phyloP scores from a whole-genome alignment of 2,329 filamentous ascomycete species.

The Teratosphaeria viscida region DNA sequence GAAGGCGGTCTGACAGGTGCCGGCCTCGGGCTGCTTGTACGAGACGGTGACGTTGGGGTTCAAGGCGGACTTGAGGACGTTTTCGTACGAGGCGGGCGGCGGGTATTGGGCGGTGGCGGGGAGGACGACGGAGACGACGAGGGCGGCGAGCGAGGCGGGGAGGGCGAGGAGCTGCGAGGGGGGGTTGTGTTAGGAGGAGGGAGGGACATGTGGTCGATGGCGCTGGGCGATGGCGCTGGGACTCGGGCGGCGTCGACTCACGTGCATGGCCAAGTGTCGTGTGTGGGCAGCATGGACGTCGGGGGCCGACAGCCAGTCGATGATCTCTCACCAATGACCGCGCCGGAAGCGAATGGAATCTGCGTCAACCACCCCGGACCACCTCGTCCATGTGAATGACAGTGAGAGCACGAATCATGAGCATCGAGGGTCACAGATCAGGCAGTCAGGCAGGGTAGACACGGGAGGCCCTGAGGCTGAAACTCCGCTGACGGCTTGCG shows the following conservation, averaged over 20 bases:
- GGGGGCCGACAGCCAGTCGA: not conserved
- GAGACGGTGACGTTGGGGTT: slow-evolving; percentile 55
- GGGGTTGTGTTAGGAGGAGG: slow-evolving; percentile 1
- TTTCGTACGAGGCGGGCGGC: slow-evolving; percentile 32
- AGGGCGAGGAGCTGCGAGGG: slow-evolving; percentile 1
- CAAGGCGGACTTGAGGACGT: slow-evolving; percentile 51
- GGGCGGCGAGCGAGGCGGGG: slow-evolving; percentile 17
- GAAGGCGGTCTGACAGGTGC: slow-evolving; percentile 56
- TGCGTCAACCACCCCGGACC: not conserved
- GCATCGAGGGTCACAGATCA: no score
- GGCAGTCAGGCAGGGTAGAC: no score
- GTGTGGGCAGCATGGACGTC: not conserved
- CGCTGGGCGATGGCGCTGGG: no score
- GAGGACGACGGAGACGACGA: slow-evolving; percentile 10
- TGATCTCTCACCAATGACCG: not conserved
- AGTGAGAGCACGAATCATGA: not conserved
- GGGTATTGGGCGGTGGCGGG: slow-evolving; percentile 28
- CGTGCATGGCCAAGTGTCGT: not conserved
- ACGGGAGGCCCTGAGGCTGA: no score
- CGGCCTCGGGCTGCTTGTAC: slow-evolving; percentile 52
- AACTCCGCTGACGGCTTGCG: not conserved
- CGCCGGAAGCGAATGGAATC: not conserved
- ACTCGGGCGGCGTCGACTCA: not conserved
- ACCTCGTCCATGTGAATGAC: not conserved
- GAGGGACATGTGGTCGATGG: not conserved